These are phyloP conservation scores for Graphilbum ipis-grandicollis DNA, from an alignment of 2,329 filamentous ascomycete species.

Conservation along the genomic window DNA sequence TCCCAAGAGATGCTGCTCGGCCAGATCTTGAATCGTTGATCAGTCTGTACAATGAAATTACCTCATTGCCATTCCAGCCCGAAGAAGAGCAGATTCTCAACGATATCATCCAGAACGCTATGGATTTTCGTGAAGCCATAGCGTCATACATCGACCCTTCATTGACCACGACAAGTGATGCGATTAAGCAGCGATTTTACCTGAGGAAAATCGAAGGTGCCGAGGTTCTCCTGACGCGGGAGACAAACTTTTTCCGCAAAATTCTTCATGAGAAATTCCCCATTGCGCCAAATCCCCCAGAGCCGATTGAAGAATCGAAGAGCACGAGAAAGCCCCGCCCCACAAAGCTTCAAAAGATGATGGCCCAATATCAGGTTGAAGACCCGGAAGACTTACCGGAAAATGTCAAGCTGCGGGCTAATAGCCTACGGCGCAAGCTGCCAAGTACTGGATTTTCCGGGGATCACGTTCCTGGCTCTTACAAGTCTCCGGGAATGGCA, in stretches of 20 bases:
- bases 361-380: slow-evolving; percentile 73
- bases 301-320: slow-evolving; percentile 69
- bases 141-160: slow-evolving; percentile 64
- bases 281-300: slow-evolving; percentile 71
- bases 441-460: slow-evolving; percentile 37
- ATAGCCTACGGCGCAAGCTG: slow-evolving; percentile 55
- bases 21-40: slow-evolving; percentile 86
- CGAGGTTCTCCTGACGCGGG: slow-evolving; percentile 75
- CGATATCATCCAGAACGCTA: slow-evolving; percentile 74
- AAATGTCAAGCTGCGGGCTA: slow-evolving; percentile 61
- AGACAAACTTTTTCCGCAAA: slow-evolving; percentile 96
- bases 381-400: slow-evolving; percentile 83
- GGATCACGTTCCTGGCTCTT: slow-evolving; percentile 13
- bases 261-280: slow-evolving; percentile 91
- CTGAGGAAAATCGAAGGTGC: slow-evolving; percentile 93
- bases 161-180: slow-evolving; percentile 57
- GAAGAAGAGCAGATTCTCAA: slow-evolving; percentile 79
- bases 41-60: slow-evolving; percentile 69
- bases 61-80: slow-evolving; percentile 72
- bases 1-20: slow-evolving; percentile 85
- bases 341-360: slow-evolving; percentile 90
- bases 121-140: slow-evolving; percentile 70
- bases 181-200: slow-evolving; percentile 85
- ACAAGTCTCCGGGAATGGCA: slow-evolving; percentile 2
- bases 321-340: slow-evolving; percentile 91